Base-by-base conservation (phyloP, 2,329 filamentous ascomycete species). In the Grosmannia serpens region DNA sequence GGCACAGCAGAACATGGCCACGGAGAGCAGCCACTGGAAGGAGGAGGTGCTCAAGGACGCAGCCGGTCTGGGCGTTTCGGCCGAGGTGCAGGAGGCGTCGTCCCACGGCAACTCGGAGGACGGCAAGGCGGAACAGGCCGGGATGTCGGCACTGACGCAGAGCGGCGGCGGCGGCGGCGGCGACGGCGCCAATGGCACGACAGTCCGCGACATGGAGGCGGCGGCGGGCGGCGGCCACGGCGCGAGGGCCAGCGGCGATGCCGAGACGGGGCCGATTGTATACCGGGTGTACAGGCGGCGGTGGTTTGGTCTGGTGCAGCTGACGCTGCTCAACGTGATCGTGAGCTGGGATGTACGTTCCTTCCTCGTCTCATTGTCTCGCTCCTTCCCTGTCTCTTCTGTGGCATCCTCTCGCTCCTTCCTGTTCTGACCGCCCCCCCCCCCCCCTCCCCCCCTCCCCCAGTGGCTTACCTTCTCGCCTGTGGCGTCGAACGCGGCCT, bases 381-480 rank as follows among this genome's bases (percentile, higher is more conserved):
- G 31, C 31, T 47, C 10, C 17, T 13, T 46, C 20, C 2, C 24
- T 35, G 20, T 22, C 26, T 51, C 17, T 41, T 20, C 17, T 41
- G 11, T 41, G 5, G 11, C 41, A 3, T 20, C 33, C 13, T 35
- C 10, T 35, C 13, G 33, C 33, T 4, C 35, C 35, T 38, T 38
- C 13, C 13, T 38, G 35, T 6, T 38, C 11, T 15, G 15, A 15
- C 35, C 35, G 3, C 35, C 17, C 2, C 17, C 35, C 15, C 17
- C 35, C 17, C 33, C 33, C 10, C 10, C 33, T 7, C 33, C 10
- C 33, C 33, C 17, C 7, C 35, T 38, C 17, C 35, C 22, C n/a
- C 64, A 91, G 89, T 97, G 92, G 92, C 82, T 97, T 65, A 94
- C 91, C 8, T 96, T 91, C 71, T 87, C 91, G 2, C 87, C 92